phyloP scores from a whole-genome alignment of 78 protist genomes.

The Dictyostelium intermedium region DNA sequence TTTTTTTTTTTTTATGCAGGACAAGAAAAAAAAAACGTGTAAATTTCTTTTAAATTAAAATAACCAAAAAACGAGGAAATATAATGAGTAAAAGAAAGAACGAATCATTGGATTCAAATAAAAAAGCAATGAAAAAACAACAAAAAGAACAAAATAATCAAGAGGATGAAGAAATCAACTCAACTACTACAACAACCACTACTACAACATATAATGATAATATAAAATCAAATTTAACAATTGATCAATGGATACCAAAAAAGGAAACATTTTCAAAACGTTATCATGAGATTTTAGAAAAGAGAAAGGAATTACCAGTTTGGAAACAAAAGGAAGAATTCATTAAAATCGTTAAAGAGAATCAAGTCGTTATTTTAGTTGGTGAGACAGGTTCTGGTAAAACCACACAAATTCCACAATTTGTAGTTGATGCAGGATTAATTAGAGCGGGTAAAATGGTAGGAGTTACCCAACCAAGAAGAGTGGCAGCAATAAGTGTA shows the following conservation, averaged over 20 bases:
- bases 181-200: background rate
- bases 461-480: constrained; percentile 99
- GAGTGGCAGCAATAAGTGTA: constrained; percentile 97
- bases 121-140: background rate
- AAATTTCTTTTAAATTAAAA: background rate
- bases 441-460: constrained; percentile 74
- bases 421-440: constrained; percentile 84
- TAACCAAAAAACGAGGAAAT: background rate
- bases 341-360: constrained; percentile 47
- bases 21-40: background rate
- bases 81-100: constrained; percentile 10
- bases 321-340: constrained; percentile 90
- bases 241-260: constrained; percentile 70
- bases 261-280: constrained; percentile 82
- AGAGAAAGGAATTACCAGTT: constrained; percentile 93
- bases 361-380: constrained; percentile 93
- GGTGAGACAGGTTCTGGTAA: constrained; percentile 99
- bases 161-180: background rate
- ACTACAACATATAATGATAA: background rate
- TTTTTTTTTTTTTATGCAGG: background rate
- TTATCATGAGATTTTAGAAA: constrained; percentile 90
- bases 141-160: background rate
- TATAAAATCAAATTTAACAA: background rate
- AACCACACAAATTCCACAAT: constrained; percentile 96
- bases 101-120: background rate